Evolutionary conservation across 2,329 filamentous ascomycete species (phyloP), one percentile per base, ranked within the genome.

Genomic region (Ciborinia camelliae): DNA sequence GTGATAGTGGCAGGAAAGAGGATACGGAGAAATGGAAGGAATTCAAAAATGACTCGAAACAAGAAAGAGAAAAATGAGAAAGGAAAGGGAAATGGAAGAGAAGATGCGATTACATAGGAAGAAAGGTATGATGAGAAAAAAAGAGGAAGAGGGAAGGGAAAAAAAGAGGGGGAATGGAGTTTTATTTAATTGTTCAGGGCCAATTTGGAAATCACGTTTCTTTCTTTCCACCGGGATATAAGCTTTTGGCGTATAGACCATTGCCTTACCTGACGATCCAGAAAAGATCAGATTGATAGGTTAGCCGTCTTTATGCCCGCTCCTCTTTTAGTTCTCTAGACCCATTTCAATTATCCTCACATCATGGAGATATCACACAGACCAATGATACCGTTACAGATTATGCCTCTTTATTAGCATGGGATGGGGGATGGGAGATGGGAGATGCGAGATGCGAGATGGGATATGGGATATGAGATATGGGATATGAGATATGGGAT

Each of bases 151-250:
- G 43, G 47, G 39, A 28, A 43, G 41, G 37, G 41, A 62, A 55
- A 65, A 62, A 45, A 58, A 65, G 64, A 58, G 52, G 59, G 57
- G 54, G 55, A 63, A 64, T 65, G 60, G 52, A 64, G 65, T 67
- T 66, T 69, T 69, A 68, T 67, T 65, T 68, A 66, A 60, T 54
- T 47, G 50, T 57, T 58, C 41, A 57, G 54, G 54, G 54, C 54
- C 54, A 58, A 58, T 32, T 47, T 58, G 54, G 39, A 58, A 52
- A 61, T 61, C 58, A 61, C 58, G 58, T 47, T 57, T 47, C 45
- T 41, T 41, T 41, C n/a, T 23, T 28, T 58, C 61, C 55, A 26
- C 55, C 41, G 41, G 55, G 55, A 58, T 50, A 51, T 62, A 54
- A 62, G 39, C 39, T 45, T 54, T 45, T 63, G 60, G 60, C 50